Base-by-base conservation (phyloP, 1,139 yeast species). In the Schizosaccharomyces versatilis region DNA sequence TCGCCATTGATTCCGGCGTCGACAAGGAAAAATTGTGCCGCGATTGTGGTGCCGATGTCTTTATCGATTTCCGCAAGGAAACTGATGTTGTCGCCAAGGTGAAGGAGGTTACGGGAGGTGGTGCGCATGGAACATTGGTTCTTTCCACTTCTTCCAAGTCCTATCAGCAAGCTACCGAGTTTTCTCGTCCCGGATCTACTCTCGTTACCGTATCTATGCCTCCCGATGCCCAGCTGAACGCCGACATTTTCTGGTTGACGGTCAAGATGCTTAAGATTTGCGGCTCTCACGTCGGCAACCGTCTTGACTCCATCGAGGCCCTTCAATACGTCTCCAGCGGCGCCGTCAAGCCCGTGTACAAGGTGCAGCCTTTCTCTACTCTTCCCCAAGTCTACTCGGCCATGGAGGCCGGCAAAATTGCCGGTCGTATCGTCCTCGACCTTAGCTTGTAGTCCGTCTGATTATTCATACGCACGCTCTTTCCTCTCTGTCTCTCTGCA, bases 141-240 rank as follows among this genome's bases (percentile, higher is more conserved):
- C 85, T 83, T 59, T 83, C 93, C 51, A 86, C 80, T 56, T 79
- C 90, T 54, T 83, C 78, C 66, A 70, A 69, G 56, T 93, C 93
- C 58, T 80, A 82, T 63, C 70, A 76, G 56, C 80, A 77, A 64
- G 81, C 90, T 17, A 72, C 79, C 60, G 73, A 76, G 60, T 82
- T 79, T 69, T 82, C 81, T 57, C 77, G 90, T 69, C 70, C 84
- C 38, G 73, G 77, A 57, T 94, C 94, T 67, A 78, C 82, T 59
- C 81, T 81, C 64, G 90, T 83, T 54, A 71, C 81, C 63, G 90
- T 82, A 62, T 93, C 93, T 62, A 72, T 82, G 64, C 93, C 93
- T 60, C 81, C 83, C 52, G 76, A 76, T 62, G 84, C 88, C 55
- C 73, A 75, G 64, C 77, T 75, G 61, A 70, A 71, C 59, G 74